phyloP scores from a whole-genome alignment of 371 early-diverging fungal genomes.

The Lichtheimia ornata region DNA sequence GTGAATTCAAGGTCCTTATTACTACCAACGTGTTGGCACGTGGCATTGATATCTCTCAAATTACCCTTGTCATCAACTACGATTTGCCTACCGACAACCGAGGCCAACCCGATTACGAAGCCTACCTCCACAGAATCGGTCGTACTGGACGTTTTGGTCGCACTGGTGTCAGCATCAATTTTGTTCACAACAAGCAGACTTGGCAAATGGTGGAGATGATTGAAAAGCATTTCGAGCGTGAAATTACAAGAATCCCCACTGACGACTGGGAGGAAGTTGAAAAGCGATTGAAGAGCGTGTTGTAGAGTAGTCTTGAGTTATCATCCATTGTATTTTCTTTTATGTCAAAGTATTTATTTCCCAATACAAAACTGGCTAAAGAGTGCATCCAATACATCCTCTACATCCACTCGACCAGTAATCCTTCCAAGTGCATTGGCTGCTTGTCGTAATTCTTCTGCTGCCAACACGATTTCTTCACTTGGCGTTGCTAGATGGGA shows the following conservation, averaged over 20 bases:
- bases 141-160: constrained; percentile 99
- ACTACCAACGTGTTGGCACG: constrained; percentile 97
- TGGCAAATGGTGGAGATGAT: constrained; percentile 76
- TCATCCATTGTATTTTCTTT: too few relatives aligned
- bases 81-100: constrained; percentile 82
- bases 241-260: constrained; percentile 77
- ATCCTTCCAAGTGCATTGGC: constrained; percentile 73
- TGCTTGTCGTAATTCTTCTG: constrained; percentile 79
- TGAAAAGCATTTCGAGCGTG: constrained; percentile 72
- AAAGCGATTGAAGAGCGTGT: constrained; percentile 73
- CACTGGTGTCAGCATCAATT: constrained; percentile 95
- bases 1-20: constrained; percentile 91
- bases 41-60: constrained; percentile 97
- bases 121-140: constrained; percentile 98
- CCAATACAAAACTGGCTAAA: constrained; percentile 87
- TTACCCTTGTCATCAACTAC: constrained; percentile 97
- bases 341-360: constrained; percentile 50
- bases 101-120: constrained; percentile 81
- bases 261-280: constrained; percentile 80
- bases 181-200: constrained; percentile 80
- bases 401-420: constrained; percentile 76
- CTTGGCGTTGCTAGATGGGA: constrained; percentile 27
- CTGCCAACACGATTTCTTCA: constrained; percentile 67
- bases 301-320: constrained; percentile 20
- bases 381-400: constrained; percentile 76